Evolutionary conservation across 208 protist genomes (phyloP), one percentile per base, ranked within the genome.

Genomic region (Wallacemonas collosoma): DNA sequence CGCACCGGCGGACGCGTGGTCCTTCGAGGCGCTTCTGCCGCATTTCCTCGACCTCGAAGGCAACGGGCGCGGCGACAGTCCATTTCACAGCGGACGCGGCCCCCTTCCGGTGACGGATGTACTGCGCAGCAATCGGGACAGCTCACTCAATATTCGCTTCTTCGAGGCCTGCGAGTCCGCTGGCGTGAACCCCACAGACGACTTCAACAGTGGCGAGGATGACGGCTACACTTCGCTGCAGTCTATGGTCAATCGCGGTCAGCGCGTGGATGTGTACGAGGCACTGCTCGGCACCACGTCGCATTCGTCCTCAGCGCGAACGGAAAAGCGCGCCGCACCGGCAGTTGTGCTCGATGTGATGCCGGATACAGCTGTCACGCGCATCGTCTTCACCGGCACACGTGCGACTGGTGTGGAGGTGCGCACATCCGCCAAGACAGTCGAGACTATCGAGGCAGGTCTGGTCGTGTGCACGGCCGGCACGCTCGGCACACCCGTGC

Each of bases 81-180:
- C 41, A 6, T 26, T 67, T 43, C 89, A 91, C 62, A 77, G 78
- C 17, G 77, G 82, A 12, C 62, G 64, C n/a, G 85, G 86, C 43
- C 83, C 81, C 36, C 61, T 91, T 14, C 17, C 50, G 2, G 77
- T 90, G 36, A 72, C 76, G 14, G 85, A 93, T 61, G 69, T 81
- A 7, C 62, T 71, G 36, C 76, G 73, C 62, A 85, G 80, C 65
- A 95, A 85, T 75, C 75, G 85, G 11, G 82, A 87, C 69, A 72
- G 81, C 9, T 68, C 77, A 67, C 73, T 95, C 47, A 95, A 95
- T 53, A 77, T 95, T 35, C 90, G 85, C 36, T 95, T 91, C 72
- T 95, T 89, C 68, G 87, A 95, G 72, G 81, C 90, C 6, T 95
- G 90, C 62, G 87, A 93, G 71, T 80, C 90, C 14, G 87, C 89